Evolutionary conservation across 495 filamentous ascomycete species (phyloP), one percentile per base, ranked within the genome.

Genomic region (Neurospora sp.): DNA sequence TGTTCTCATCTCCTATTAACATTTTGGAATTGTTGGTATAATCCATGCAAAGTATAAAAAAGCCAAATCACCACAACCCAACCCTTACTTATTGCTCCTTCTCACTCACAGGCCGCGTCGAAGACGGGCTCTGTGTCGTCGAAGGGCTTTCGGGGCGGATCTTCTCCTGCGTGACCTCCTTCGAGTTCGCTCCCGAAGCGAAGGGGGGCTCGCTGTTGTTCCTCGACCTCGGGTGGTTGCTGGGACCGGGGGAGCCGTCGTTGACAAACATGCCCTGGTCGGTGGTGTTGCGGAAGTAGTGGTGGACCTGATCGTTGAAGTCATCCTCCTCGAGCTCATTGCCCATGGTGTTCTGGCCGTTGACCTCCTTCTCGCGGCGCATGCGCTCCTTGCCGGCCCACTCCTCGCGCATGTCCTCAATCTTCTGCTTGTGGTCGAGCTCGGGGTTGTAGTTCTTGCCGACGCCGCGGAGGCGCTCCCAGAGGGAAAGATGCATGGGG

Each of bases 401-500:
- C 76, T 86, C 85, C 20, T 79, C 75, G 35, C 84, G 84, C 86
- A 94, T 90, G 76, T 96, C 94, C 74, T 91, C 87, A 46, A 96
- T 89, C 86, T 93, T 94, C 76, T 89, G 86, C 81, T 91, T 84
- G 82, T 89, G 91, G 84, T 97, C 94, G 12, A 90, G 83, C 75
- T 92, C 89, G 69, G 93, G 88, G 79, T 97, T 82, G 82, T 96
- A 97, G 82, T 88, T 79, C 83, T 93, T 92, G 76, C 91, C 89
- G 44, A 88, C 86, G 59, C 92, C 91, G 71, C 84, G 83, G 71
- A 89, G 79, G 75, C 92, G 89, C 85, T 97, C 93, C 86, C 90
- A 97, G 46, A 92, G 77, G 4, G 91, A 94, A 75, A 97, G 84
- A 79, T 97, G 94, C 82, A 91, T 88, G 48, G 93, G 89, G 83